A percentile compares a stretch with the other conserved stretches of the same genome.
Conservation (phyloP, 306 rosid genomes). For the Vigna radiata region DNA sequence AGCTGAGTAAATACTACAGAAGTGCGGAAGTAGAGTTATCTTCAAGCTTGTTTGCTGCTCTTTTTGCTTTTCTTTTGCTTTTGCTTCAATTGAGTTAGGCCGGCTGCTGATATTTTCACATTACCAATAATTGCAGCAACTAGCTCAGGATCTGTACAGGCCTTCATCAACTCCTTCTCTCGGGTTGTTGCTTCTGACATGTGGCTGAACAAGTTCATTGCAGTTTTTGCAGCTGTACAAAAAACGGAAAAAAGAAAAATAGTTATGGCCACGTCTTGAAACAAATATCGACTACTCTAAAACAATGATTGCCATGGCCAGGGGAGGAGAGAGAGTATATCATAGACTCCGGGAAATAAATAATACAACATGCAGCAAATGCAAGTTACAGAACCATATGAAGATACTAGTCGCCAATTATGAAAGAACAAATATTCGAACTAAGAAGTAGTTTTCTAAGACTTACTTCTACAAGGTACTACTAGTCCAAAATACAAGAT, state of each 20-base stretch:
- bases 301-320: background rate
- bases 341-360: background rate
- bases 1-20: background rate
- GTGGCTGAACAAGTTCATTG: conserved; percentile 95
- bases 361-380: background rate
- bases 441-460: conserved; percentile 15
- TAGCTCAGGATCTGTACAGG: conserved; percentile 93
- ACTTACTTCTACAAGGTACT: background rate
- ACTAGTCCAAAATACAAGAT: background rate
- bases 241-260: background rate
- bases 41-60: conserved; percentile 50
- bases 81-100: conserved; percentile 90
- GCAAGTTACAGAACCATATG: background rate
- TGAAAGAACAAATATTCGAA: background rate
- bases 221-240: conserved; percentile 82
- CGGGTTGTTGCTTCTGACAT: conserved; percentile 80
- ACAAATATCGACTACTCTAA: conserved; percentile 18
- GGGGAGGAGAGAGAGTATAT: background rate
- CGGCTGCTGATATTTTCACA: conserved; percentile 84
- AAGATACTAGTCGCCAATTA: background rate
- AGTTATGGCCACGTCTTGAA: conserved; percentile 24
- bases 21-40: background rate
- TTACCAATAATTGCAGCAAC: conserved; percentile 88
- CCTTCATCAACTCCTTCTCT: conserved; percentile 96
- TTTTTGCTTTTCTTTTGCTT: conserved; percentile 94